Evolutionary conservation across 2,329 filamentous ascomycete species (phyloP), one percentile per base, ranked within the genome.

Genomic region (Fusarium coffeatum): DNA sequence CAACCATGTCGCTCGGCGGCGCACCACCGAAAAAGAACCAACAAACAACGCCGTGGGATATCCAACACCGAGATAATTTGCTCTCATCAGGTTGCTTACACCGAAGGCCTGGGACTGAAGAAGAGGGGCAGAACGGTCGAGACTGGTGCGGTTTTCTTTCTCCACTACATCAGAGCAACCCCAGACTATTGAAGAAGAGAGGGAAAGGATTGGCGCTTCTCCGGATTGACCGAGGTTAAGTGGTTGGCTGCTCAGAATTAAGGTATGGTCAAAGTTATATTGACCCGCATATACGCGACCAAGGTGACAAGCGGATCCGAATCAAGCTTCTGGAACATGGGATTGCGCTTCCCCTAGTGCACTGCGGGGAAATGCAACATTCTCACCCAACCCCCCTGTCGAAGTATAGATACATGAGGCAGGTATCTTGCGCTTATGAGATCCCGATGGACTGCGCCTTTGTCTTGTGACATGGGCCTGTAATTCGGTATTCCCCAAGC

Each of bases 401-500:
- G 16, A 8, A 20, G 41, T 43, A 43, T 23, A 42, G 34, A 25
- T 53, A 53, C 49, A 41, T 41, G 10, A 25, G 20, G 37, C 37
- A 53, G 25, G 49, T 53, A 53, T 53, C 23, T 49, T 28, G 13
- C 23, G 68, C 47, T 60, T 20, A 20, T 42, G 47, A 57, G 46
- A 55, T 48, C 30, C 59, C 59, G 64, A 55, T 54, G 32, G 49
- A 45, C n/a, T 49, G 30, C 40, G 53, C 13, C 34, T 37, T 18
- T 51, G 53, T 54, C 48, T 64, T 55, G 37, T 43, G 49, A 43
- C 61, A 49, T 22, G n/a, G 25, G 23, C 5, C 45, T 72, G 68
- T 71, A 66, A 69, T 68, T 71, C 68, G 68, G 68, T 56, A 20
- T 68, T 68, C 47, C 12, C 50, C 54, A 66, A 69, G 41, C 60